Percentiles rank a stretch among this genome's conserved stretches.
These are phyloP conservation scores for Carex scoparia DNA, from an alignment of 176 grass and related monocot species.

Conservation along the genomic window DNA sequence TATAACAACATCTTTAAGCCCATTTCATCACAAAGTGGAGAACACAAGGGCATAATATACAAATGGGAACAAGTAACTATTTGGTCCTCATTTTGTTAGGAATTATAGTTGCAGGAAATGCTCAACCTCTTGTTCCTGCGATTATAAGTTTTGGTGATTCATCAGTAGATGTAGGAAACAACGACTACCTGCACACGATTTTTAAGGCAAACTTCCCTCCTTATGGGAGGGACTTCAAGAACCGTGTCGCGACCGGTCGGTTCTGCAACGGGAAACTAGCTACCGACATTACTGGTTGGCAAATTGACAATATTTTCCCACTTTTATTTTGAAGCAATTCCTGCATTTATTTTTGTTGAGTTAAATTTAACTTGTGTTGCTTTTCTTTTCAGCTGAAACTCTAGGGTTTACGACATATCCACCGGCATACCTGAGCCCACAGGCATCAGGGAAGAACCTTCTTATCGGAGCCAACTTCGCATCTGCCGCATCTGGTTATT, in stretches of 20 bases:
- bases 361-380: not conserved
- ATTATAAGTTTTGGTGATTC: constrained; percentile 86
- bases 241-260: constrained; percentile 65
- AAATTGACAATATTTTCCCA: not conserved
- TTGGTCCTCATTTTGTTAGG: constrained; percentile 36
- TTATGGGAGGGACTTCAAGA: constrained; percentile 82
- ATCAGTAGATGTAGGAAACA: constrained; percentile 82
- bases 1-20: constrained; percentile 8
- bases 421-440: constrained; percentile 72
- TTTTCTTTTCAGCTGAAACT: constrained; percentile 54
- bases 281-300: constrained; percentile 77
- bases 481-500: constrained; percentile 87
- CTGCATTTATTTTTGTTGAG: not conserved
- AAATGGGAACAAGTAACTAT: constrained; percentile 17
- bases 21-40: not conserved
- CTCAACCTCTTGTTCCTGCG: constrained; percentile 72
- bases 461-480: constrained; percentile 92
- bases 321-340: not conserved
- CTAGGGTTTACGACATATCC: constrained; percentile 71
- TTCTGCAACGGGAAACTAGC: constrained; percentile 96
- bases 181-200: constrained; percentile 73
- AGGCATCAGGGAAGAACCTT: constrained; percentile 78
- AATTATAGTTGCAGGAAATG: constrained; percentile 21
- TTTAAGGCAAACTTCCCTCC: constrained; percentile 84
- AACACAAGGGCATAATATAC: not conserved